Percentiles rank a stretch among this genome's conserved stretches.
Conservation (phyloP, 805 yeast genomes). For the Zygosaccharomyces pseudorouxii region DNA sequence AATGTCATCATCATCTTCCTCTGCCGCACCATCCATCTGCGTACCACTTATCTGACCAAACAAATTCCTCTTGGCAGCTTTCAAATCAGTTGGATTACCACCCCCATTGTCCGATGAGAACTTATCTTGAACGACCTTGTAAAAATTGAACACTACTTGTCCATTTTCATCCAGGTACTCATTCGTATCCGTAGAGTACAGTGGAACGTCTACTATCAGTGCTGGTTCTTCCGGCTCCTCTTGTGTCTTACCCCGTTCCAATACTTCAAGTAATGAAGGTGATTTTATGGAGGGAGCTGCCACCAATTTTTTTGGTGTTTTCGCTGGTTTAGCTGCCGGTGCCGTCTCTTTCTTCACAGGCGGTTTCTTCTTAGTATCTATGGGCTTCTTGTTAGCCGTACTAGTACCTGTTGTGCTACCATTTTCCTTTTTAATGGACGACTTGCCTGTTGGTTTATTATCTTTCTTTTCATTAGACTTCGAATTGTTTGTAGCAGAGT, state of each 20-base stretch:
- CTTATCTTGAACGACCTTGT: conserved; percentile 22
- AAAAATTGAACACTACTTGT: conserved; percentile 31
- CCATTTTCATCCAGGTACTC: conserved; percentile 36
- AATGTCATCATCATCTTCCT: conserved; percentile 25
- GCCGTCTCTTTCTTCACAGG: conserved; percentile 12
- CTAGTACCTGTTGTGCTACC: background rate
- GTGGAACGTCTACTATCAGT: conserved; percentile 30
- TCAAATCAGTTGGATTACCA: conserved; percentile 5
- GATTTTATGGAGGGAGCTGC: conserved; percentile 24
- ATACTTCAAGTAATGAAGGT: conserved; percentile 22
- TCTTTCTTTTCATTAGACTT: conserved; percentile 10
- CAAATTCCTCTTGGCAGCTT: conserved; percentile 23
- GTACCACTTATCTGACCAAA: conserved; percentile 17
- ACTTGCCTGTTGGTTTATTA: conserved; percentile 4
- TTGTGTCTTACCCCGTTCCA: conserved; percentile 15
- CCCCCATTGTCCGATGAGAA: conserved; percentile 9
- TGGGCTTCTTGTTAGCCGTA: conserved; percentile 1
- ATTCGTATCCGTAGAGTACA: conserved; percentile 23
- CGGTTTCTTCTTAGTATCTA: conserved; percentile 10
- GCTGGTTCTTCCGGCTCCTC: conserved; percentile 22
- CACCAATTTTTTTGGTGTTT: conserved; percentile 22
- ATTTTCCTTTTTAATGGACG: conserved; percentile 2
- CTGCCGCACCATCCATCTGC: conserved; percentile 20
- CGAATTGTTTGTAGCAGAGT: background rate
- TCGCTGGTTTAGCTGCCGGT: conserved; percentile 10